phyloP scores from a whole-genome alignment of 768 basidiomycete genomes.

The Pleurotus eryngii region DNA sequence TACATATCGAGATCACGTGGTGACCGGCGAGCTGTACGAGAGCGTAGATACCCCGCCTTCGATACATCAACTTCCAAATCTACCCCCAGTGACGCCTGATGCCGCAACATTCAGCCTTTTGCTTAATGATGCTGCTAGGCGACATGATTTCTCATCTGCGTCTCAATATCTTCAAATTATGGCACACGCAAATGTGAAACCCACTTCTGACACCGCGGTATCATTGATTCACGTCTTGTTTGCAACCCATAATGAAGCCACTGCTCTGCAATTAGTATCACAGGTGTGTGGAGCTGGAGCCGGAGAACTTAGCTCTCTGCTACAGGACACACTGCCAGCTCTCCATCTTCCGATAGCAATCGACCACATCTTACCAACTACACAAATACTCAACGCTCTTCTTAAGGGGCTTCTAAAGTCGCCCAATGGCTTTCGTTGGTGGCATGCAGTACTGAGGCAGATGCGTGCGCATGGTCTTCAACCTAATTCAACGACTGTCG shows the following conservation, averaged over 20 bases:
- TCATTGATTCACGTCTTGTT: constrained; percentile 60
- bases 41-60: background rate
- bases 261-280: constrained; percentile 52
- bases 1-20: background rate
- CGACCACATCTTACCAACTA: constrained; percentile 31
- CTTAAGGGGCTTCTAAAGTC: constrained; percentile 46
- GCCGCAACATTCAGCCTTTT: constrained; percentile 61
- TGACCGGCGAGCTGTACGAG: constrained; percentile 21
- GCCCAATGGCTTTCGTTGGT: constrained; percentile 43
- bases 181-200: constrained; percentile 34
- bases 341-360: constrained; percentile 26
- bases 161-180: constrained; percentile 47
- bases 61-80: constrained; percentile 10
- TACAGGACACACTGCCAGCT: constrained; percentile 14
- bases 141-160: constrained; percentile 41
- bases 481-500: constrained; percentile 52
- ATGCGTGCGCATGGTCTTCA: constrained; percentile 51
- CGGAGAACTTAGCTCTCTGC: constrained; percentile 24
- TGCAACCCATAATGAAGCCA: constrained; percentile 38
- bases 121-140: constrained; percentile 50
- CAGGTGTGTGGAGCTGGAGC: constrained; percentile 36
- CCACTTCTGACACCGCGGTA: constrained; percentile 44
- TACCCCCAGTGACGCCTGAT: constrained; percentile 37
- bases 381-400: constrained; percentile 59
- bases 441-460: constrained; percentile 44